A percentile compares a stretch with the other conserved stretches of the same genome.
These are phyloP conservation scores for Barnettozyma sucrosica DNA, from an alignment of 805 yeast genomes.

Conservation along the genomic window DNA sequence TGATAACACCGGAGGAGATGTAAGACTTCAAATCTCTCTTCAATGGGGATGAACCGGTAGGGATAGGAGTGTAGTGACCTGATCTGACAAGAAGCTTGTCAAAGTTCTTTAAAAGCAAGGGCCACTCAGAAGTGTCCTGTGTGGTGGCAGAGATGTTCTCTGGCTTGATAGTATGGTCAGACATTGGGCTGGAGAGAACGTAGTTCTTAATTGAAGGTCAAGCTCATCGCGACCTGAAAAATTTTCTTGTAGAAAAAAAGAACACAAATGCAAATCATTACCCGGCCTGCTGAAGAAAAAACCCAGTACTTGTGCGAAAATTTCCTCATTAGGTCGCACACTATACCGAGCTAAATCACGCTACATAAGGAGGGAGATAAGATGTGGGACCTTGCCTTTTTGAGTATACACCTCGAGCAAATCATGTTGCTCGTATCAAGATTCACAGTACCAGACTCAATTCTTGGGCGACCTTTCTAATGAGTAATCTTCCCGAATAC, in stretches of 20 bases:
- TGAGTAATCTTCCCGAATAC: conserved; percentile 45
- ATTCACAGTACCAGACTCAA: conserved; percentile 9
- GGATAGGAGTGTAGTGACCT: conserved; percentile 96
- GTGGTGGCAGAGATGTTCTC: conserved; percentile 70
- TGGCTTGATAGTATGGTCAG: conserved; percentile 80
- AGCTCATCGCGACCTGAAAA: conserved; percentile 6
- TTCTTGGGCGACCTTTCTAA: conserved; percentile 32
- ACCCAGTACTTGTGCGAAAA: background rate
- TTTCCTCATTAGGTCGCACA: background rate
- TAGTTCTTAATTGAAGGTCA: background rate
- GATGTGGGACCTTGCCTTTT: too few species aligned
- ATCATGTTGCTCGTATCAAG: background rate
- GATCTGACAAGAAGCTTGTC: conserved; percentile 92
- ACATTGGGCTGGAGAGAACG: conserved; percentile 33
- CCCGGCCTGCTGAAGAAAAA: background rate
- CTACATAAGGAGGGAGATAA: too few species aligned
- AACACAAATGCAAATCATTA: background rate
- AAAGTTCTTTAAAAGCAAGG: conserved; percentile 85
- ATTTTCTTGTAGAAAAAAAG: background rate
- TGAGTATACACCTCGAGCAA: too few species aligned
- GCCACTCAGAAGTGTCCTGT: conserved; percentile 88
- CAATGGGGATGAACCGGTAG: conserved; percentile 90
- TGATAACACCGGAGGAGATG: conserved; percentile 91
- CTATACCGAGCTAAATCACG: too few species aligned
- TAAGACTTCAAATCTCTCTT: conserved; percentile 90